Evolutionary conservation across 2,329 filamentous ascomycete genomes (phyloP).

Genomic region (Alternaria arbusti): DNA sequence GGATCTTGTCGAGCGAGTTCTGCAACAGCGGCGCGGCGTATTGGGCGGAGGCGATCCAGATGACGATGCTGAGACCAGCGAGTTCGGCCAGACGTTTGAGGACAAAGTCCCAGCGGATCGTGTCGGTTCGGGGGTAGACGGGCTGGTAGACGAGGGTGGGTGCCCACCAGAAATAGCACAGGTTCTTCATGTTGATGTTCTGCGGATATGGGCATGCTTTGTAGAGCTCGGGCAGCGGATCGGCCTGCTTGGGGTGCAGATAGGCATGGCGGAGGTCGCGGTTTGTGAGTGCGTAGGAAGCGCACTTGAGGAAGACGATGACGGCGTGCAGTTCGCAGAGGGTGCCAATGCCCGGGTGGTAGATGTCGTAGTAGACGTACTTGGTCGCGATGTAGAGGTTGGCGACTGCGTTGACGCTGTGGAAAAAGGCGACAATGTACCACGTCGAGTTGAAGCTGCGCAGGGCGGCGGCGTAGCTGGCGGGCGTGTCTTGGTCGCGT

Average conservation of each 20-base stretch:
- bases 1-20: slow-evolving; percentile 89
- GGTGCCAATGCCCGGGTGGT: slow-evolving; percentile 93
- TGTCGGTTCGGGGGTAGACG: slow-evolving; percentile 84
- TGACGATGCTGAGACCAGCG: slow-evolving; percentile 79
- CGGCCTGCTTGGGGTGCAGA: slow-evolving; percentile 76
- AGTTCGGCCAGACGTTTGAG: slow-evolving; percentile 81
- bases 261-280: slow-evolving; percentile 91
- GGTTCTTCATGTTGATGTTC: slow-evolving; percentile 87
- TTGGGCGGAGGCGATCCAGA: slow-evolving; percentile 94
- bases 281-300: slow-evolving; percentile 96
- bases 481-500: slow-evolving; percentile 58
- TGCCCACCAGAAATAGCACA: slow-evolving; percentile 97
- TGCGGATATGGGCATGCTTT: slow-evolving; percentile 81
- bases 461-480: slow-evolving; percentile 65
- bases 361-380: slow-evolving; percentile 87
- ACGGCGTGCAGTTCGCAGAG: slow-evolving; percentile 89
- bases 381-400: slow-evolving; percentile 81
- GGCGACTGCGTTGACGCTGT: slow-evolving; percentile 82
- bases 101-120: slow-evolving; percentile 87
- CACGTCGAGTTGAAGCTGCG: slow-evolving; percentile 75
- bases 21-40: slow-evolving; percentile 89
- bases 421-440: slow-evolving; percentile 78
- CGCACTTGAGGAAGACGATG: slow-evolving; percentile 94
- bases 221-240: slow-evolving; percentile 81
- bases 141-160: slow-evolving; percentile 97